Base-by-base conservation (phyloP, 2,329 filamentous ascomycete genomes). In the Huntiella savannae region DNA sequence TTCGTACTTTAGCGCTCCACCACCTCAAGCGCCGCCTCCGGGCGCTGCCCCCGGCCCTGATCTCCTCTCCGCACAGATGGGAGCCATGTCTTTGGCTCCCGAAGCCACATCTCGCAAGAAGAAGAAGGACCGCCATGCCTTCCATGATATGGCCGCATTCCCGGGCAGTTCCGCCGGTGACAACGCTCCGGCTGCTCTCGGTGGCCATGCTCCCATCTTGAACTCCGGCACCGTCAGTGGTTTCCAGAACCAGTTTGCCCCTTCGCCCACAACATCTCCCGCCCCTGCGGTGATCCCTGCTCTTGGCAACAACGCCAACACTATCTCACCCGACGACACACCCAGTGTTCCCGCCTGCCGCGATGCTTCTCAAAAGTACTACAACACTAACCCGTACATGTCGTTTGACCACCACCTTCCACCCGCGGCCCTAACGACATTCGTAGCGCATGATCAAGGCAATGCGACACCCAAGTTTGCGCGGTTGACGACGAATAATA, bases 381-480 rank as follows among this genome's bases (percentile, higher is more conserved):
- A 88, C 59, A 73, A 92, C 54, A 77, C 71, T 54, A 82, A 94
- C 60, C 71, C 93, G 44, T 96, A 95, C 60, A 86, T 88, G 13
- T 98, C 91, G 3, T 93, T 96, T 65, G 88, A 96, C 63, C 82
- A 82, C 49, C 86, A 94, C 58, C 70, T 94, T 2, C 87, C 91
- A 8, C 91, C 91, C 40, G 86, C 91, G 2, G 83, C 87, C 11
- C 76, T 82, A 4, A 73, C 91, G 16, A 86, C 91, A 2, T 96
- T 91, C 57, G 81, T 95, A 34, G 83, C 87, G n/a, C 83, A 79
- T 55, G 91, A 98, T 56, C 91, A 98, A 61, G 91, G 91, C 55
- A 98, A 95, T 60, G 80, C 91, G 4, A 95, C 91, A 11, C 91
- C 91, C 33, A 95, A 95, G 62, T 91, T 84, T 59, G 82, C 86